Evolutionary conservation across 2,329 filamentous ascomycete genomes (phyloP).

Genomic region (Thelonectria rubi): DNA sequence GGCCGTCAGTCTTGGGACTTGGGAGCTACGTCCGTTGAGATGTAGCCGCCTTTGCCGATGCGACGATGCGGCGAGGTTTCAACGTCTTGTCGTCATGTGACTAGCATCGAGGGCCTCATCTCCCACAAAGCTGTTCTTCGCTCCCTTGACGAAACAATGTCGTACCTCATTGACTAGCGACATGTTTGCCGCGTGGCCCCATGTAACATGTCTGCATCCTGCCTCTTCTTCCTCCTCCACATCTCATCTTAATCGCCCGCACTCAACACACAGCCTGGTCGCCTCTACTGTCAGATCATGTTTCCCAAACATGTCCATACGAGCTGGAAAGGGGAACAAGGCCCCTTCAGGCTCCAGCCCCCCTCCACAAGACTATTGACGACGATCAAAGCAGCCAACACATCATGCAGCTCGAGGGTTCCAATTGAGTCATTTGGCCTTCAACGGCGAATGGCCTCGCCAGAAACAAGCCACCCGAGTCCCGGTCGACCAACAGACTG

Average conservation of each 20-base stretch:
- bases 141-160: not conserved
- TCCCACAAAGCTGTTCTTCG: not conserved
- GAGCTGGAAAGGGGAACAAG: no score
- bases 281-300: not conserved
- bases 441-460: not conserved
- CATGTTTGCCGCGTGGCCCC: no score
- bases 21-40: not conserved
- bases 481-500: not conserved
- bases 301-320: no score
- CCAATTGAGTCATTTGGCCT: not conserved
- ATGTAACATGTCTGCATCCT: not conserved
- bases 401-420: not conserved
- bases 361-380: not conserved
- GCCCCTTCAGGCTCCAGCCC: no score
- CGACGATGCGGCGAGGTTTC: not conserved
- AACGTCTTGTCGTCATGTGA: not conserved
- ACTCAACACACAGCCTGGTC: not conserved
- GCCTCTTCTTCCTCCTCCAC: not conserved
- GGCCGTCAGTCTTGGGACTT: no score
- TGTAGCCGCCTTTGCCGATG: not conserved
- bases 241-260: not conserved
- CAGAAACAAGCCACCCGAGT: not conserved
- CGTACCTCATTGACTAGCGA: not conserved
- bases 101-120: not conserved
- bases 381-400: constrained; percentile 1